These are phyloP conservation scores for Fusarium ambrosium DNA, from an alignment of 2,329 filamentous ascomycete genomes.

Conservation along the genomic window DNA sequence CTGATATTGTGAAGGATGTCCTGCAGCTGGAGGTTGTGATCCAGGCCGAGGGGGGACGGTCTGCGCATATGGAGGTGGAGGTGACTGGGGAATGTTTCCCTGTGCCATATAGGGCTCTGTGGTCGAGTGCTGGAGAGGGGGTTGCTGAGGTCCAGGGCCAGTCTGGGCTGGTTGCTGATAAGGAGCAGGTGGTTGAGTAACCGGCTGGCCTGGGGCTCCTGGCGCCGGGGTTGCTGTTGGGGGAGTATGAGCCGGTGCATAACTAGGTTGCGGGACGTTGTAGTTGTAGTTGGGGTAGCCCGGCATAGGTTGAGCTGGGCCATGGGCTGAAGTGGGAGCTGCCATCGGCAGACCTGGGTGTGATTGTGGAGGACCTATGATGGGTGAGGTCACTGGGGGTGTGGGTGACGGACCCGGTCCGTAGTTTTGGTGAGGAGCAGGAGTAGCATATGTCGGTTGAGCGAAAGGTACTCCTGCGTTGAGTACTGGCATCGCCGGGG, in stretches of 20 bases:
- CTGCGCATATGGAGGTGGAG: constrained; percentile 45
- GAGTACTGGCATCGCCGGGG: constrained; percentile 13
- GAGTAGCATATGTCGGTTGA: constrained; percentile 40
- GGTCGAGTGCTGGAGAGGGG: constrained; percentile 21
- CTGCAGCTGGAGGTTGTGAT: constrained; percentile 28
- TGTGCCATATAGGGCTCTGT: constrained; percentile 17
- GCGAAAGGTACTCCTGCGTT: constrained; percentile 30
- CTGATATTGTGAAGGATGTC: constrained; percentile 30
- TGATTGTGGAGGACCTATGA: constrained; percentile 3
- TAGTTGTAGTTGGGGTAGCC: constrained; percentile 39
- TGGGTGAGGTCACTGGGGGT: constrained; percentile 6
- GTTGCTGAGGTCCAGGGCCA: constrained; percentile 18
- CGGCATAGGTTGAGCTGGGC: constrained; percentile 15
- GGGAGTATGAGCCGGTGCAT: constrained; percentile 19
- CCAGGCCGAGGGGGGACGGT: constrained; percentile 17
- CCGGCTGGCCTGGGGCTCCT: constrained; percentile 1
- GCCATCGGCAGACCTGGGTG: background rate
- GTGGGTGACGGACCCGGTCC: constrained; percentile 10
- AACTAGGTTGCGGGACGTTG: constrained; percentile 39
- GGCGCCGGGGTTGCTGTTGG: constrained; percentile 11
- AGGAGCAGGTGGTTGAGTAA: constrained; percentile 3
- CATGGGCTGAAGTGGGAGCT: constrained; percentile 17
- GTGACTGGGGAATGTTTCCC: constrained; percentile 33
- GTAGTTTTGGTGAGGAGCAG: constrained; percentile 28
- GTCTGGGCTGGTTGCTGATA: constrained; percentile 25